A percentile compares a stretch with the other conserved stretches of the same genome.
These are phyloP conservation scores for Schizophyllum amplum DNA, from an alignment of 1,284 basidiomycete genomes.

Conservation along the genomic window DNA sequence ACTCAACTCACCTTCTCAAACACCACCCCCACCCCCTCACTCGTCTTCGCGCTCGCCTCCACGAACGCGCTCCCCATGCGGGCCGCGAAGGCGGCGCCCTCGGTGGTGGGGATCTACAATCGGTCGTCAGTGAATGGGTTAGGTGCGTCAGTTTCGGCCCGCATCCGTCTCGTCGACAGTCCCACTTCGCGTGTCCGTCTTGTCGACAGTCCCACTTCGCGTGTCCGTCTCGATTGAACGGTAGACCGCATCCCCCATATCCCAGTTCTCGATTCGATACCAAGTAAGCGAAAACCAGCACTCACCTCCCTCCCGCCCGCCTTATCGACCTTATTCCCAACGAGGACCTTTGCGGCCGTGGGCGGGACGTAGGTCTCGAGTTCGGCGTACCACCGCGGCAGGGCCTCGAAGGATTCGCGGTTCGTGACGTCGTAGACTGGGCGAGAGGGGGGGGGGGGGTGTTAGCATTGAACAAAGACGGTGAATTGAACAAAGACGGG, in stretches of 20 bases:
- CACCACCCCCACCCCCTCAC: conserved; percentile 69
- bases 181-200: too few species aligned
- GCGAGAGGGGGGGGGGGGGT: not conserved
- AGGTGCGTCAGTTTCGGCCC: too few species aligned
- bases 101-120: conserved; percentile 33
- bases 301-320: conserved; percentile 29
- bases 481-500: too few species aligned
- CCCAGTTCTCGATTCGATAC: not conserved
- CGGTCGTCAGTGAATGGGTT: not conserved
- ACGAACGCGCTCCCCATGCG: conserved; percentile 81
- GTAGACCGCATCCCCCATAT: too few species aligned
- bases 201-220: too few species aligned
- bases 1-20: conserved; percentile 72
- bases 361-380: conserved; percentile 88
- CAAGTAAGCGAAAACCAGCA: not conserved
- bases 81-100: conserved; percentile 77
- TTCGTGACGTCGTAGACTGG: conserved; percentile 92
- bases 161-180: too few species aligned
- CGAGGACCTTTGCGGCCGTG: conserved; percentile 91
- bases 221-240: too few species aligned
- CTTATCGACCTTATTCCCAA: conserved; percentile 97
- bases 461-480: too few species aligned
- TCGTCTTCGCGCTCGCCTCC: conserved; percentile 85
- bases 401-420: conserved; percentile 85
- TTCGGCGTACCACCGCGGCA: conserved; percentile 81